These are phyloP conservation scores for Boechera divaricarpa DNA, from an alignment of 345 rosid genomes.

Conservation along the genomic window DNA sequence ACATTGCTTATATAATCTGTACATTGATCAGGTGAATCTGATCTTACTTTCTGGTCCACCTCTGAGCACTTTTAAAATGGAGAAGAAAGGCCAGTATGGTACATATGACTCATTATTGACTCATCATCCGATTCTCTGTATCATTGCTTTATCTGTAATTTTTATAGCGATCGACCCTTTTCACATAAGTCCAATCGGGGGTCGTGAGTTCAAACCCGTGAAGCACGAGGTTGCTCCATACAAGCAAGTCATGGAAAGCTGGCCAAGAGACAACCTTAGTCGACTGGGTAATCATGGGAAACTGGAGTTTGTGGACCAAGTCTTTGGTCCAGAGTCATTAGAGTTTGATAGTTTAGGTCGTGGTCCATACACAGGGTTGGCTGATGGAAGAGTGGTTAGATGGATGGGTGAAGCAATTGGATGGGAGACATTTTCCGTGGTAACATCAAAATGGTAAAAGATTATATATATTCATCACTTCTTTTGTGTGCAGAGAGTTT, in stretches of 20 bases:
- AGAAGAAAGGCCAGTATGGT: conserved; percentile 52
- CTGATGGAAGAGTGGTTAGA: conserved; percentile 88
- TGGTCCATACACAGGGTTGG: conserved; percentile 94
- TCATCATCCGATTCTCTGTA: conserved; percentile 57
- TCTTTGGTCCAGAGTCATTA: conserved; percentile 91
- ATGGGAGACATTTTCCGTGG: conserved; percentile 90
- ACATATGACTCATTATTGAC: conserved; percentile 49
- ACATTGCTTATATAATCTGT: conserved; percentile 32
- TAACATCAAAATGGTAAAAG: conserved; percentile 73
- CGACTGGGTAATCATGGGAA: conserved; percentile 65
- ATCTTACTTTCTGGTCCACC: conserved; percentile 28
- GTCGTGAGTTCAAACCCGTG: conserved; percentile 78
- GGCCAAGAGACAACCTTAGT: conserved; percentile 87
- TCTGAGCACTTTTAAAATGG: conserved; percentile 49
- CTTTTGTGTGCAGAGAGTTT: not conserved
- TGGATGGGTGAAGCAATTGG: conserved; percentile 91
- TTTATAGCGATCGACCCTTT: conserved; percentile 74
- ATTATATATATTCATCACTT: conserved; percentile 3
- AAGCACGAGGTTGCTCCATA: conserved; percentile 89
- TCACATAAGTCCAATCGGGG: conserved; percentile 75
- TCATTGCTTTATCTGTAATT: conserved; percentile 59
- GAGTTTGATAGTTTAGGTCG: conserved; percentile 81
- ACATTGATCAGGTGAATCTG: conserved; percentile 35
- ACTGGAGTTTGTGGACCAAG: conserved; percentile 72
- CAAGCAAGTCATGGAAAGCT: conserved; percentile 73